Base-by-base conservation (phyloP, 495 filamentous ascomycete genomes). In the Penicillium diatomitis region DNA sequence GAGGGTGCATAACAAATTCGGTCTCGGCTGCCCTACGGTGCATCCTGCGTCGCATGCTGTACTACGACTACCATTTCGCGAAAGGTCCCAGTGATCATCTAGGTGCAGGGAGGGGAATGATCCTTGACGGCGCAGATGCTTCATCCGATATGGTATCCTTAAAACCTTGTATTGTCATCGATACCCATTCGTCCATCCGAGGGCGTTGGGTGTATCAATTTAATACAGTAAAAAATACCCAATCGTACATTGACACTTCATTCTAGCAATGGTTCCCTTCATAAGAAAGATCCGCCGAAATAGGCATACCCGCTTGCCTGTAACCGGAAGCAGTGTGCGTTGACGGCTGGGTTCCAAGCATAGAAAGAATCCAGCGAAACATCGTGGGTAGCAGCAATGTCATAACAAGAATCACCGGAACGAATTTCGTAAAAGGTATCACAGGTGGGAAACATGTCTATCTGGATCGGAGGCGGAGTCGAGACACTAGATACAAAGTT, bases 301-400 rank as follows among this genome's bases (percentile, higher is more conserved):
- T 31, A 51, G 28, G 42, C 49, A 41, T 51, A 51, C 41, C 46
- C 49, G 39, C 32, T 41, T 49, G n/a, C n/a, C n/a, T n/a, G n/a
- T n/a, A n/a, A n/a, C n/a, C n/a, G n/a, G n/a, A n/a, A n/a, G n/a
- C n/a, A n/a, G n/a, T n/a, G n/a, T n/a, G n/a, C n/a, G n/a, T n/a
- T n/a, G n/a, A n/a, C n/a, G n/a, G n/a, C n/a, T n/a, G n/a, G n/a
- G n/a, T n/a, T n/a, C n/a, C n/a, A n/a, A n/a, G n/a, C n/a, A n/a
- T n/a, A n/a, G n/a, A n/a, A n/a, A n/a, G n/a, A n/a, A n/a, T n/a
- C n/a, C 36, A 31, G 9, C 11, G 46, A 41, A 37, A 48, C 32
- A 35, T n/a, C 46, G 36, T 31, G 41, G 30, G 20, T 44, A n/a
- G 12, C 28, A 31, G 41, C 41, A 31, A 44, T 41, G 33, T 48